Evolutionary conservation across 2,329 filamentous ascomycete species (phyloP).

Genomic region (Corniculantispora saksenae): DNA sequence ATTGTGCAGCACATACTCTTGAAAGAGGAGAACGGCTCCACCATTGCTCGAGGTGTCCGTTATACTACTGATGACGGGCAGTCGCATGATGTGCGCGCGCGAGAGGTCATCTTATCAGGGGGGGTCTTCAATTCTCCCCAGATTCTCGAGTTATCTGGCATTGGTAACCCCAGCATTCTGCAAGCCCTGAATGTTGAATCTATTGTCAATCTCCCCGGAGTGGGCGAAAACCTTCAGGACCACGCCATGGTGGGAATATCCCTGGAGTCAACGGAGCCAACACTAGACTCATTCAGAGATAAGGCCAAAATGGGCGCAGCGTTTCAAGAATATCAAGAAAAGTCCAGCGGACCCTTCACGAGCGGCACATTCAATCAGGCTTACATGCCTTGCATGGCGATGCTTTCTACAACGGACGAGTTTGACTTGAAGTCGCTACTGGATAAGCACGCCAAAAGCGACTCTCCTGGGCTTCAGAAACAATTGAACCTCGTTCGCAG

Average conservation of each 20-base stretch:
- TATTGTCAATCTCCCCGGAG: slow-evolving; percentile 55
- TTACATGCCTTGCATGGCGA: too few relatives aligned
- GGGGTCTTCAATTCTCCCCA: slow-evolving; percentile 57
- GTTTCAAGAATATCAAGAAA: neutral
- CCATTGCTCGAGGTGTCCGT: too few relatives aligned
- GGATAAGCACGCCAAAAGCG: too few relatives aligned
- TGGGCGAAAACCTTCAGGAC: slow-evolving; percentile 62
- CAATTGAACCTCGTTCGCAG: neutral
- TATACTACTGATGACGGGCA: too few relatives aligned
- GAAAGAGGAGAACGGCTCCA: too few relatives aligned
- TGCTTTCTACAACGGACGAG: too few relatives aligned
- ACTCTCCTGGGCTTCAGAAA: neutral
- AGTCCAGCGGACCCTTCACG: neutral
- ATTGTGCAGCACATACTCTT: too few relatives aligned
- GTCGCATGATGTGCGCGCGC: slow-evolving; percentile 19
- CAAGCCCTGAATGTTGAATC: slow-evolving; percentile 42
- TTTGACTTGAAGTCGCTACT: too few relatives aligned
- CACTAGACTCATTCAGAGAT: neutral
- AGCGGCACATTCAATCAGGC: too few relatives aligned
- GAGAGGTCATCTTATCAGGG: slow-evolving; percentile 52
- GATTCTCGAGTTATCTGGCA: slow-evolving; percentile 52
- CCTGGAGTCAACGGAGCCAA: neutral
- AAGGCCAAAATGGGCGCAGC: neutral
- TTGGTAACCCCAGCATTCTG: slow-evolving; percentile 45
- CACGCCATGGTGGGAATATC: slow-evolving; percentile 29